A percentile compares a stretch with the other conserved stretches of the same genome.
Evolutionary conservation across 192 early-diverging fungal genomes (phyloP).

Genomic region (Gaertneriomyces semiglobifer): DNA sequence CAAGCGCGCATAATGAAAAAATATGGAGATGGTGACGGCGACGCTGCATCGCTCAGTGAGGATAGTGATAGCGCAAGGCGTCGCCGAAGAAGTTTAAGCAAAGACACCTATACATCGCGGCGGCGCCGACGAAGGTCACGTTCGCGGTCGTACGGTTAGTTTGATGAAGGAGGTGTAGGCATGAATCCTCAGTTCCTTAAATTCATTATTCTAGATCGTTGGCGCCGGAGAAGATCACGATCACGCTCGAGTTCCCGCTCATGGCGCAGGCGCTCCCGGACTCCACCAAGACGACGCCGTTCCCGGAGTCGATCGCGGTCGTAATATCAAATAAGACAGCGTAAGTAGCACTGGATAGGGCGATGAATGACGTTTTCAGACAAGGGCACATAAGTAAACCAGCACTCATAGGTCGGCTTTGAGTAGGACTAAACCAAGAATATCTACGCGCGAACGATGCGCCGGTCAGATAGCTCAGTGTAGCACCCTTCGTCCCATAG

Average conservation of each 20-base stretch:
- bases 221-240: not conserved
- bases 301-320: too few relatives aligned
- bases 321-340: too few relatives aligned
- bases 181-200: not conserved
- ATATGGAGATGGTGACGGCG: slow-evolving; percentile 22
- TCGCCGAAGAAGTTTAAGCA: not conserved
- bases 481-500: too few relatives aligned
- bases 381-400: too few relatives aligned
- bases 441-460: too few relatives aligned
- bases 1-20: slow-evolving; percentile 43
- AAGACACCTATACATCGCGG: not conserved
- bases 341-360: too few relatives aligned
- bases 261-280: not conserved
- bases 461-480: too few relatives aligned
- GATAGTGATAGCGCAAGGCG: not conserved
- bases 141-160: not conserved
- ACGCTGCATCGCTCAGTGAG: not conserved
- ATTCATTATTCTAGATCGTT: not conserved
- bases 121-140: not conserved
- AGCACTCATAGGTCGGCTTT: too few relatives aligned
- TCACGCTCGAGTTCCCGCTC: slow-evolving; percentile 10
- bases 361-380: too few relatives aligned
- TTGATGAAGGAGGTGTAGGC: too few relatives aligned
- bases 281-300: too few relatives aligned
- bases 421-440: too few relatives aligned